Evolutionary conservation across 2,329 filamentous ascomycete species (phyloP).

Genomic region (Thielaviopsis ethacetica): DNA sequence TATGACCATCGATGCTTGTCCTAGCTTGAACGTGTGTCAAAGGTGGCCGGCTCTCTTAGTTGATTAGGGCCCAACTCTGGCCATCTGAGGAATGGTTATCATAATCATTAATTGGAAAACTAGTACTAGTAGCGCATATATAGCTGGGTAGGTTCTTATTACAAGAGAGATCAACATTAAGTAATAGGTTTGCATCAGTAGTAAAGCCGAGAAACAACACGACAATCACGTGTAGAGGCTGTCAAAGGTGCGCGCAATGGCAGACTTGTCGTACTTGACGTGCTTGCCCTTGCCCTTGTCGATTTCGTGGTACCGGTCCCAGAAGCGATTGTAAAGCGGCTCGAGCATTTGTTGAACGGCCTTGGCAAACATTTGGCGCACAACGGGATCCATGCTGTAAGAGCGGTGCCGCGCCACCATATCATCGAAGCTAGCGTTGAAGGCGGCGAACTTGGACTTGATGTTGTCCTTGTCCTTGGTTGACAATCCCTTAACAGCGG

Average conservation of each 20-base stretch:
- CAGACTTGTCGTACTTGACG: slow-evolving; percentile 86
- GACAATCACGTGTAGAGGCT: slow-evolving; percentile 21
- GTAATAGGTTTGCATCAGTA: neutral
- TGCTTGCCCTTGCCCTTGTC: slow-evolving; percentile 98
- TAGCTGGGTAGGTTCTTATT: neutral
- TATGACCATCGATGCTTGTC: too few relatives aligned
- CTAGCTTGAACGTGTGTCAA: too few relatives aligned
- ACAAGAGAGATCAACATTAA: neutral
- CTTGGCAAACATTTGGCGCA: slow-evolving; percentile 59
- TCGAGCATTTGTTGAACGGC: slow-evolving; percentile 87
- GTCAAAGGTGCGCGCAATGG: slow-evolving; percentile 51
- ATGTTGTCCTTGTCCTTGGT: slow-evolving; percentile 92
- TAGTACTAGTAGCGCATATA: neutral
- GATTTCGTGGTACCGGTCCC: slow-evolving; percentile 92
- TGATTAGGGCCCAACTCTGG: neutral
- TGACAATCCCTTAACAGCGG: slow-evolving; percentile 65
- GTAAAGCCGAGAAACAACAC: neutral
- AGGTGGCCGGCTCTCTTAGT: too few relatives aligned
- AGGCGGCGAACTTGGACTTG: slow-evolving; percentile 87
- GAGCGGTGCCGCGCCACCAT: slow-evolving; percentile 68
- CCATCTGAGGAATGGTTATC: neutral
- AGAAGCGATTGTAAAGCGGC: slow-evolving; percentile 86
- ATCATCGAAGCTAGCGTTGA: slow-evolving; percentile 84
- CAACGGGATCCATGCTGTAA: slow-evolving; percentile 81
- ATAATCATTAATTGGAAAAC: slow-evolving; percentile 2